phyloP scores from a whole-genome alignment of 1,284 basidiomycete genomes.

The Omphalotus olearius region DNA sequence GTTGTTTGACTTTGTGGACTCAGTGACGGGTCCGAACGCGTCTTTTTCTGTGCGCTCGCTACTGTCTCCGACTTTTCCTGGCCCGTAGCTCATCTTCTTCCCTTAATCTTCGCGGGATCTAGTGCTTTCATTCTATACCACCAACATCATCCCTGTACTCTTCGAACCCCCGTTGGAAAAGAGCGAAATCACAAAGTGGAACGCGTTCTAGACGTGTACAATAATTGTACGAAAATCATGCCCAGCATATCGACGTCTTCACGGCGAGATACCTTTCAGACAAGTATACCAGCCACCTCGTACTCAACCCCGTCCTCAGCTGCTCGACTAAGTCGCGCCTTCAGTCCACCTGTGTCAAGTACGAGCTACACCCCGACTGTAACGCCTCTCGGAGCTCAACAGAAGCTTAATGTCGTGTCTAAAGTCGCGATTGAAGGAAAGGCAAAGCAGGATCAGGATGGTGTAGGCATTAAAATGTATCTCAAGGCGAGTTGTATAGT shows the following conservation, averaged over 20 bases:
- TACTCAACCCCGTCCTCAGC: constrained; percentile 6
- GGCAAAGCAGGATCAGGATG: constrained; percentile 59
- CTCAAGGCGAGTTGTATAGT: constrained; percentile 51
- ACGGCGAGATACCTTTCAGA: constrained; percentile 1
- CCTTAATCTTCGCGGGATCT: neutral
- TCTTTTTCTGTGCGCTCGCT: neutral
- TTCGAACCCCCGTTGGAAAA: neutral
- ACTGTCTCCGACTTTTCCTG: neutral
- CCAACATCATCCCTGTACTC: too few relatives aligned
- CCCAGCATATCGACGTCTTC: constrained; percentile 2
- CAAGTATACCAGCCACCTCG: neutral
- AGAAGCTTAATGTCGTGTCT: constrained; percentile 63
- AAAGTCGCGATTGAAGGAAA: constrained; percentile 72
- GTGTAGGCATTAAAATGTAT: constrained; percentile 66
- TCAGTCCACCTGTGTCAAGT: constrained; percentile 14
- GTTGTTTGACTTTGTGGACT: constrained; percentile 3
- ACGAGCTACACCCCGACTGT: constrained; percentile 28
- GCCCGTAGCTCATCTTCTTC: neutral
- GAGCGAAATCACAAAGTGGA: neutral
- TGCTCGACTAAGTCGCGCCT: constrained; percentile 4
- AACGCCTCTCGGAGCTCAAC: constrained; percentile 33
- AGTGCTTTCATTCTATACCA: neutral
- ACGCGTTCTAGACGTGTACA: neutral
- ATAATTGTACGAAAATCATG: neutral
- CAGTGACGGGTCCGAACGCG: neutral